phyloP scores from a whole-genome alignment of 1,284 basidiomycete species.

The Cutaneotrichosporon cavernicola region DNA sequence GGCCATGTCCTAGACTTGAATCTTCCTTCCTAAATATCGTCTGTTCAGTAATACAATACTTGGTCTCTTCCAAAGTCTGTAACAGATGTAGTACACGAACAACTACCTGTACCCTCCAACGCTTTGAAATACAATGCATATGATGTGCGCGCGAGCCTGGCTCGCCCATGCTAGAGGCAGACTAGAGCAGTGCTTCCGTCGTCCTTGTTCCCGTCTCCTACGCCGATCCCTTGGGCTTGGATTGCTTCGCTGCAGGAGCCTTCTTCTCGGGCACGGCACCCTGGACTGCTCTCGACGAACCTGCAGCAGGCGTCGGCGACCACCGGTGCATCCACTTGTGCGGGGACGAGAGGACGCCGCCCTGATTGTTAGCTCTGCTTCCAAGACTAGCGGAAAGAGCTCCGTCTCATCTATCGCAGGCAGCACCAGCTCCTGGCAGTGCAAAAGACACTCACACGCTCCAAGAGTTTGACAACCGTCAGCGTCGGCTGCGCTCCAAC shows the following conservation, averaged over 20 bases:
- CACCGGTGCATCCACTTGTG: constrained; percentile 49
- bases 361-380: constrained; percentile 29
- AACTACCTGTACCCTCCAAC: not conserved
- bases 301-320: constrained; percentile 18
- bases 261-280: constrained; percentile 7
- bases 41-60: not conserved
- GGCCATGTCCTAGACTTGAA: not conserved
- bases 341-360: constrained; percentile 41
- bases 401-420: not conserved
- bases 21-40: not conserved
- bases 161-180: constrained; percentile 6
- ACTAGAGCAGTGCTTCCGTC: constrained; percentile 2
- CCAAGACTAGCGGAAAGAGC: not conserved
- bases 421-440: not conserved
- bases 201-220: not conserved
- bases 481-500: constrained; percentile 81
- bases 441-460: constrained; percentile 63
- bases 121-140: constrained; percentile 21
- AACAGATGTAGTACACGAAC: not conserved
- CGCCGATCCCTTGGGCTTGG: not conserved
- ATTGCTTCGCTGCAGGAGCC: not conserved
- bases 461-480: constrained; percentile 72
- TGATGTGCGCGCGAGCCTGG: constrained; percentile 7
- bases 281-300: not conserved
- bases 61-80: not conserved